Evolutionary conservation across 768 basidiomycete genomes (phyloP).

Genomic region (Serendipita vermifera): DNA sequence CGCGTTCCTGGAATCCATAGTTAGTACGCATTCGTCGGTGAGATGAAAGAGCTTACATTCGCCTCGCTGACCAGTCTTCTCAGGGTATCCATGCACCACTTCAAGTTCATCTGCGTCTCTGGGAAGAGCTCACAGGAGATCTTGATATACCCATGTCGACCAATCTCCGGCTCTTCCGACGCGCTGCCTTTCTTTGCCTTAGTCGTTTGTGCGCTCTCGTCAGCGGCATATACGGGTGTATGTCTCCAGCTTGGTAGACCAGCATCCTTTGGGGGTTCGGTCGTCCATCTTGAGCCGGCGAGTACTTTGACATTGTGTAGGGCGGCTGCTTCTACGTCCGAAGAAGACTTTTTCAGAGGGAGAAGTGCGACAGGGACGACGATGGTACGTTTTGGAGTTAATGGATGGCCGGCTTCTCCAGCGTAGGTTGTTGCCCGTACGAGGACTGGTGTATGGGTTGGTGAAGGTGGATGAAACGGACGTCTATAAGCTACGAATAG

Average conservation of each 20-base stretch:
- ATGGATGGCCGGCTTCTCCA: conserved; percentile 58
- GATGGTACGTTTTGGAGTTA: conserved; percentile 53
- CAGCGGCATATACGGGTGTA: background rate
- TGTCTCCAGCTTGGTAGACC: conserved; percentile 29
- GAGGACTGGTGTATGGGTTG: conserved; percentile 40
- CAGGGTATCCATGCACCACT: conserved; percentile 83
- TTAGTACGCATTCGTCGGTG: too few species aligned
- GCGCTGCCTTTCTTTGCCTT: too few species aligned
- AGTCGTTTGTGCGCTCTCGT: background rate
- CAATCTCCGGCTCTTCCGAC: conserved; percentile 28
- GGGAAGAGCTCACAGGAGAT: conserved; percentile 84
- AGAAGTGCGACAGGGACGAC: conserved; percentile 64
- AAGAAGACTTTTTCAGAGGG: conserved; percentile 46
- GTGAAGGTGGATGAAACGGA: conserved; percentile 56
- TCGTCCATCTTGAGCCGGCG: conserved; percentile 79
- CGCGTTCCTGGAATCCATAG: conserved; percentile 13
- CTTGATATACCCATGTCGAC: conserved; percentile 73
- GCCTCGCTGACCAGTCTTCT: conserved; percentile 68
- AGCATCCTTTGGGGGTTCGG: conserved; percentile 53
- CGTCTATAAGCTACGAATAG: conserved; percentile 55
- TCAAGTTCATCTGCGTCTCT: conserved; percentile 73
- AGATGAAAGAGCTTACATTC: conserved; percentile 46
- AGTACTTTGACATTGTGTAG: conserved; percentile 78
- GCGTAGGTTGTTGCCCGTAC: conserved; percentile 66
- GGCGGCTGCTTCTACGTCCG: too few species aligned